Evolutionary conservation across 805 yeast species (phyloP).

Genomic region (Zygosaccharomyces bisporus): DNA sequence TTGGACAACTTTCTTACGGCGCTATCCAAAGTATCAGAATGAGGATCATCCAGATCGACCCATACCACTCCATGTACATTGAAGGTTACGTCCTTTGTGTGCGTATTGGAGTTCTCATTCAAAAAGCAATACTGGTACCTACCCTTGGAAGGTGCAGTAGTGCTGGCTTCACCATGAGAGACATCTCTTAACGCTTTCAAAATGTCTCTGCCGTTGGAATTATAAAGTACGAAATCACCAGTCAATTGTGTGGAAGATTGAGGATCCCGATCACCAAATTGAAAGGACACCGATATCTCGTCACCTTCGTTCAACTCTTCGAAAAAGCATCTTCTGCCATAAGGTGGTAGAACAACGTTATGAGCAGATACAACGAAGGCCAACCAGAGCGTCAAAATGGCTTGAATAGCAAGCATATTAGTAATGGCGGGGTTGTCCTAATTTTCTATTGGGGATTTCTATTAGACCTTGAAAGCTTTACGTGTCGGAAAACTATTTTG

Average conservation of each 20-base stretch:
- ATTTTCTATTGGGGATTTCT: neutral
- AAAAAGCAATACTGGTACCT: constrained; percentile 86
- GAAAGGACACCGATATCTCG: constrained; percentile 83
- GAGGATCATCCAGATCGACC: constrained; percentile 73
- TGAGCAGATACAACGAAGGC: constrained; percentile 48
- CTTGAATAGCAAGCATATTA: constrained; percentile 7
- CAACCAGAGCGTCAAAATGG: constrained; percentile 10
- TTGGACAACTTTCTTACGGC: constrained; percentile 74
- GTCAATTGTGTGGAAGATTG: constrained; percentile 60
- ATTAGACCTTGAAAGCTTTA: constrained; percentile 3
- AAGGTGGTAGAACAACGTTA: constrained; percentile 75
- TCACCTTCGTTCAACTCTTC: constrained; percentile 81
- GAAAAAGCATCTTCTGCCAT: constrained; percentile 83
- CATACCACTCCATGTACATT: constrained; percentile 91
- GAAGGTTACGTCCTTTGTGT: constrained; percentile 88
- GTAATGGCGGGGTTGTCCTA: constrained; percentile 4
- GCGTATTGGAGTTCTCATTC: constrained; percentile 69
- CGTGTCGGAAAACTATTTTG: constrained; percentile 9
- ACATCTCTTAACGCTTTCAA: constrained; percentile 49
- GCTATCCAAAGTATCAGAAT: constrained; percentile 74
- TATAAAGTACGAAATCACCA: constrained; percentile 61
- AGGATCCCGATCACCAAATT: constrained; percentile 86
- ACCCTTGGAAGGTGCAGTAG: constrained; percentile 65
- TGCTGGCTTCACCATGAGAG: constrained; percentile 76
- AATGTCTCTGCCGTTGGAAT: constrained; percentile 42